Base-by-base conservation (phyloP, 768 basidiomycete genomes). In the Cystobasidium ongulense region DNA sequence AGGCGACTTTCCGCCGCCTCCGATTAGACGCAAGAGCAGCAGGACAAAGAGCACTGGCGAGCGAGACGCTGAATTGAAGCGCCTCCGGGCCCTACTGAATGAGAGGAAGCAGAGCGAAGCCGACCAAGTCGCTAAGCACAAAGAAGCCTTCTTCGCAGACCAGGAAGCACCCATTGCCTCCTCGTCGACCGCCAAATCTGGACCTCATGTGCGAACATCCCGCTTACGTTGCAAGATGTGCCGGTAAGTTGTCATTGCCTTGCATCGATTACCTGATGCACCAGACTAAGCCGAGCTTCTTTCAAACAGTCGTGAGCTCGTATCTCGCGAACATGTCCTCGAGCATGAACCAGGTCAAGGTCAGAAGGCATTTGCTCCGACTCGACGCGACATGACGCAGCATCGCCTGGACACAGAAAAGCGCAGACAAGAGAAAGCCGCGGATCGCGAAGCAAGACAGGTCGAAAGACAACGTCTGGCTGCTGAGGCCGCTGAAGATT, bases 291-390 rank as follows among this genome's bases (percentile, higher is more conserved):
- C n/a, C n/a, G n/a, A n/a, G n/a, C n/a, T 27, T 23, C 57, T 50
- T n/a, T n/a, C 1, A 21, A n/a, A 18, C 52, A 79, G 78, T 17
- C 75, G 78, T 1, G 78, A 79, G 36, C 74, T 79, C n/a, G 79
- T 78, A 0, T 77, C 76, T 21, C 74, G 79, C 2, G 79, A 80
- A 25, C 77, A 80, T 63, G 76, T 80, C 63, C 67, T 80, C 50
- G 72, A 75, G 33, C 79, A 80, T 66, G 78, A 78, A n/a, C 63
- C 72, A 0, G 79, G 79, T 5, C 74, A 71, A 15, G 79, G 79
- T 0, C 79, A 80, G 72, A 64, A 74, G 38, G 79, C 79, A 0
- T 80, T 80, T 54, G 77, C 77, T 1, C 78, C 78, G 8, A 70
- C 72, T 25, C 68, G 77, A 3, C 70, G 79, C 3, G 78, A 80